Conservation (phyloP, 495 filamentous ascomycete species). For the Lasiosphaeria ovina region DNA sequence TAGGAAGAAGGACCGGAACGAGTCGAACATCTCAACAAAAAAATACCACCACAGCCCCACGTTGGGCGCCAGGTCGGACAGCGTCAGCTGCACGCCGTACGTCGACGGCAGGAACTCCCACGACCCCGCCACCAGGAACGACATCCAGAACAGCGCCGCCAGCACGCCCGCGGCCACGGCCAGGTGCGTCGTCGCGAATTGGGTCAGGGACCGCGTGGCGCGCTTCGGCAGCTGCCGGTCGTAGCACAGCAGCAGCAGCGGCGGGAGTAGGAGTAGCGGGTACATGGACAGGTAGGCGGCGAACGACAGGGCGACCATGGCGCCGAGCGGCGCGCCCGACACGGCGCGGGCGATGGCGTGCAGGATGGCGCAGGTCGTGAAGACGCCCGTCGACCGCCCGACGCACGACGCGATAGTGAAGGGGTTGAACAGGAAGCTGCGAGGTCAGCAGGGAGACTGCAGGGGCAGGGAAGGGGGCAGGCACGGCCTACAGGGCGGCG, state of each 20-base stretch:
- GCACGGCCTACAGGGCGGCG: constrained; percentile 66
- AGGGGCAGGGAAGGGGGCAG: neutral
- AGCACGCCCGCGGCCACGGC: constrained; percentile 47
- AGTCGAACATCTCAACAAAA: constrained; percentile 99
- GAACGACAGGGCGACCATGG: constrained; percentile 83
- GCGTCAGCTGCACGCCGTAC: constrained; percentile 85
- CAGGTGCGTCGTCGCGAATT: constrained; percentile 54
- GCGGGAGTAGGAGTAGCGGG: constrained; percentile 80
- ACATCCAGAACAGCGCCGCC: constrained; percentile 62
- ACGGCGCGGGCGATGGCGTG: constrained; percentile 81
- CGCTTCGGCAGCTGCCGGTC: constrained; percentile 53
- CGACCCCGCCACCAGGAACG: constrained; percentile 72
- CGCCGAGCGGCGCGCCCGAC: constrained; percentile 65
- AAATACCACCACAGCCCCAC: constrained; percentile 99
- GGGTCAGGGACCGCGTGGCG: constrained; percentile 29
- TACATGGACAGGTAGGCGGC: constrained; percentile 91
- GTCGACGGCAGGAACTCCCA: constrained; percentile 85
- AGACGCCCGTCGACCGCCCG: constrained; percentile 85
- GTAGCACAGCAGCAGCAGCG: constrained; percentile 77
- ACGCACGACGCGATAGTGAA: constrained; percentile 92
- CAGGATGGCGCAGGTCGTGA: constrained; percentile 85
- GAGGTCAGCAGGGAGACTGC: neutral
- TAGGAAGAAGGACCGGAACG: constrained; percentile 94
- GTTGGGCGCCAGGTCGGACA: constrained; percentile 93
- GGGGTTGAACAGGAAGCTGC: constrained; percentile 87